Conservation (phyloP, 202 grass and related monocot genomes). For the Miscanthus sacchariflorus region DNA sequence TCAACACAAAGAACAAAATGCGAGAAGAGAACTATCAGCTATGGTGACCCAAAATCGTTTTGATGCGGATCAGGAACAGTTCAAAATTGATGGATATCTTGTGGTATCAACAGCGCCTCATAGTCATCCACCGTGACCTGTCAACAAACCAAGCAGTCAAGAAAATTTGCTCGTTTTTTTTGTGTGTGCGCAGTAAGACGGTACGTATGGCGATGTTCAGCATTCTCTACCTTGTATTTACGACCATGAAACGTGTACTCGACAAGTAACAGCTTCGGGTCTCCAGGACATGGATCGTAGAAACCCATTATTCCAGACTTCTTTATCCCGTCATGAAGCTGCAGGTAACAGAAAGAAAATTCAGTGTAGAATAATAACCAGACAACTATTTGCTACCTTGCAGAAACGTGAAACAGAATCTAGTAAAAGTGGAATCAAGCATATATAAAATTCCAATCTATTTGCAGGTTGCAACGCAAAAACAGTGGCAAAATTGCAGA, state of each 20-base stretch:
- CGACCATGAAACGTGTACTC: conserved; percentile 77
- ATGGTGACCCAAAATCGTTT: conserved; percentile 33
- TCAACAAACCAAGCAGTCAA: conserved; percentile 46
- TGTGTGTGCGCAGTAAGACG: neutral
- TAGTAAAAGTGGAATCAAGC: neutral
- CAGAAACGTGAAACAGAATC: conserved; percentile 8
- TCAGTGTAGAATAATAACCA: conserved; percentile 23
- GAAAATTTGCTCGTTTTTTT: neutral
- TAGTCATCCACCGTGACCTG: conserved; percentile 84
- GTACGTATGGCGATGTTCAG: conserved; percentile 4
- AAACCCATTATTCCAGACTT: conserved; percentile 99
- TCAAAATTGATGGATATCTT: conserved; percentile 67
- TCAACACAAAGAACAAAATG: conserved; percentile 2
- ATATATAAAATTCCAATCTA: neutral
- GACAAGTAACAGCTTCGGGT: conserved; percentile 77
- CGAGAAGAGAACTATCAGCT: conserved; percentile 16
- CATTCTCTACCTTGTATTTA: conserved; percentile 75
- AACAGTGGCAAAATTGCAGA: neutral
- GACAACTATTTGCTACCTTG: conserved; percentile 25
- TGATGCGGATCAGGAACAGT: conserved; percentile 21
- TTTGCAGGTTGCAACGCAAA: conserved; percentile 26
- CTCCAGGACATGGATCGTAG: conserved; percentile 94
- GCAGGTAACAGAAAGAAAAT: conserved; percentile 33
- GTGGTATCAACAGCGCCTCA: conserved; percentile 66
- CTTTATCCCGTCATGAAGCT: conserved; percentile 99